These are phyloP conservation scores for Aurantiochytrium sp. DNA, from an alignment of 108 stramenopile species.

Conservation along the genomic window DNA sequence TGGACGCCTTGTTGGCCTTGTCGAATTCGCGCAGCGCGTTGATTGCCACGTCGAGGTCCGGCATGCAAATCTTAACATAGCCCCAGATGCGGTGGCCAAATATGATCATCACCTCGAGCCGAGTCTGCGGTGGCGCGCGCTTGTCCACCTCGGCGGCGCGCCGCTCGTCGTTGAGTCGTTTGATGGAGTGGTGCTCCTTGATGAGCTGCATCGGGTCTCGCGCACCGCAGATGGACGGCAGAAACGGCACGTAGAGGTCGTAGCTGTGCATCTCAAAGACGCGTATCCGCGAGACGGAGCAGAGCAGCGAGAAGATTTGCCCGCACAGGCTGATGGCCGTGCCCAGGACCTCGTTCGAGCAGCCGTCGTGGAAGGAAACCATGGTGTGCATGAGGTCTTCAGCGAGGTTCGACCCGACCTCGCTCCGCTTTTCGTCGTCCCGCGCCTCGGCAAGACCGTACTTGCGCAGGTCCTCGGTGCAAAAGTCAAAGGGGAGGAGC, in stretches of 20 bases:
- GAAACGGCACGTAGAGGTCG: conserved; percentile 19
- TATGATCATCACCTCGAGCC: conserved; percentile 1
- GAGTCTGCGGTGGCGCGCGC: conserved; percentile 5
- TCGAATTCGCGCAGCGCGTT: not conserved
- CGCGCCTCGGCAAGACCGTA: not conserved
- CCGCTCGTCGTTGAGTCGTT: conserved; percentile 4
- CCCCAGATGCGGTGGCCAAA: conserved; percentile 21
- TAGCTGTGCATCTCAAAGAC: conserved; percentile 13
- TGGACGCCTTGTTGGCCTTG: not conserved
- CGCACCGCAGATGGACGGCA: conserved; percentile 18
- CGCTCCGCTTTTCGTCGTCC: not conserved
- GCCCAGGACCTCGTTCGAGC: not conserved
- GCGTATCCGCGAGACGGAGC: not conserved
- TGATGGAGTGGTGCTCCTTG: not conserved
- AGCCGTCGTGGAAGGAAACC: not conserved
- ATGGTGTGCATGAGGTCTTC: conserved; percentile 10
- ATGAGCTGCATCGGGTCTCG: conserved; percentile 10
- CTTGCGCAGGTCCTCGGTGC: not conserved
- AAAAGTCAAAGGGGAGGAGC: not conserved
- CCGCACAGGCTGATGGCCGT: not conserved
- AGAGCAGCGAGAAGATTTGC: not conserved
- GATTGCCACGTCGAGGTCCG: not conserved
- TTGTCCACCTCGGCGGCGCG: not conserved
- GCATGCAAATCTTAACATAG: not conserved
- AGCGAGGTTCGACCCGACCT: not conserved